These are phyloP conservation scores for Gaeumannomyces sp. DNA, from an alignment of 2,329 filamentous ascomycete species.

Conservation along the genomic window DNA sequence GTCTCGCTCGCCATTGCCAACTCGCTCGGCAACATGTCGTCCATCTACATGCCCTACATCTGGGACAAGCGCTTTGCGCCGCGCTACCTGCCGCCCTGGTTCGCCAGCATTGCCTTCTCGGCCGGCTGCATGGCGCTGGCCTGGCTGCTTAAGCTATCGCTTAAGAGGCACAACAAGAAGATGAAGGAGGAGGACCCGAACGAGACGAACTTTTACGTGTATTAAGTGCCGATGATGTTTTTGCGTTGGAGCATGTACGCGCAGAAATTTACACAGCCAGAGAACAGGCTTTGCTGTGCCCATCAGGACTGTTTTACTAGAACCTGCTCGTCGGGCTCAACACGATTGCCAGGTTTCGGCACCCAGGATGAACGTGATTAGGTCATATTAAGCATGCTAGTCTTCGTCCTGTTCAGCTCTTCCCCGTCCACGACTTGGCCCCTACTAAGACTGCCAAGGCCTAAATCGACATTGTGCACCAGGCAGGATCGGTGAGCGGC, in stretches of 20 bases:
- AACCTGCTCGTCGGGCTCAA: too few species aligned
- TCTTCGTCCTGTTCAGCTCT: too few species aligned
- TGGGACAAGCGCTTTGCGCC: conserved; percentile 28
- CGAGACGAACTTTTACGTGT: conserved; percentile 6
- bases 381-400: too few species aligned
- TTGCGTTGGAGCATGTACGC: neutral
- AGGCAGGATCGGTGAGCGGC: too few species aligned
- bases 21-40: conserved; percentile 28
- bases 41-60: conserved; percentile 34
- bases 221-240: neutral
- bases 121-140: conserved; percentile 6
- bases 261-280: too few species aligned
- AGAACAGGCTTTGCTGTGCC: too few species aligned
- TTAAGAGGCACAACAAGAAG: conserved; percentile 8
- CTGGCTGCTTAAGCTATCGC: neutral
- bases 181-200: conserved; percentile 5
- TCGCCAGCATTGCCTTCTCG: conserved; percentile 6
- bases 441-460: too few species aligned
- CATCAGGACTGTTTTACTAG: too few species aligned
- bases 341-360: too few species aligned
- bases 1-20: conserved; percentile 35
- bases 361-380: too few species aligned
- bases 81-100: conserved; percentile 16
- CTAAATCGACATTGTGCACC: too few species aligned
- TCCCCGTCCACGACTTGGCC: too few species aligned